Base-by-base conservation (phyloP, 345 rosid genomes). In the Capsella bursapastoris region DNA sequence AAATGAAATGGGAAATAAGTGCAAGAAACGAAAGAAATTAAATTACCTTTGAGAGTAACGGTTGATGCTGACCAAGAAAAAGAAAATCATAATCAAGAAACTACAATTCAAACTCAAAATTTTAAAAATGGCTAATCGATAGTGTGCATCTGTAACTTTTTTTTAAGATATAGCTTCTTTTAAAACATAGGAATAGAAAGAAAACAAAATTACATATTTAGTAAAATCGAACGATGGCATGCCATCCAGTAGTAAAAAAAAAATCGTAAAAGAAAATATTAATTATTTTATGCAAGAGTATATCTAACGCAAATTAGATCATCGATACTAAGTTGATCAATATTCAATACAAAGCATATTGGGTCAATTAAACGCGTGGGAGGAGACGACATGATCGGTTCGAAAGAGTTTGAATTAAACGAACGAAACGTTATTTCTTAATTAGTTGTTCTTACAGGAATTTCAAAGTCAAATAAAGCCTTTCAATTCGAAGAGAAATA, bases 401-500 rank as follows among this genome's bases (percentile, higher is more conserved):
- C 12, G 60, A 10, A 73, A 64, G 49, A 14, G 47, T 73, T 43
- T 43, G 8, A 31, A 45, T 56, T 45, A 8, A 14, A 34, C 25
- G 25, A 53, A 11, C 3, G 35, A 56, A 73, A 73, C 41, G 71
- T 45, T 63, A 27, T 50, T 18, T 12, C 29, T 25, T 64, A 51
- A 34, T 45, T 64, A 52, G 47, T 53, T 55, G 57, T 31, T 41
- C 31, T 9, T 6, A 51, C 10, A 8, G 5, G 78, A 8, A 62
- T 40, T 62, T 41, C 55, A 63, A 51, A 73, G 72, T 64, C 78
- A 72, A 52, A 38, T 51, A 15, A 15, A 28, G 14, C 53, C 16
- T 29, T 72, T 52, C 38, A 14, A 14, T 27, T 71, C 15, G 12
- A 22, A 2, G 5, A 10, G 16, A 3, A 40, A 2, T 10, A 10